phyloP scores from a whole-genome alignment of 768 basidiomycete species.

The Tricholoma sp. region DNA sequence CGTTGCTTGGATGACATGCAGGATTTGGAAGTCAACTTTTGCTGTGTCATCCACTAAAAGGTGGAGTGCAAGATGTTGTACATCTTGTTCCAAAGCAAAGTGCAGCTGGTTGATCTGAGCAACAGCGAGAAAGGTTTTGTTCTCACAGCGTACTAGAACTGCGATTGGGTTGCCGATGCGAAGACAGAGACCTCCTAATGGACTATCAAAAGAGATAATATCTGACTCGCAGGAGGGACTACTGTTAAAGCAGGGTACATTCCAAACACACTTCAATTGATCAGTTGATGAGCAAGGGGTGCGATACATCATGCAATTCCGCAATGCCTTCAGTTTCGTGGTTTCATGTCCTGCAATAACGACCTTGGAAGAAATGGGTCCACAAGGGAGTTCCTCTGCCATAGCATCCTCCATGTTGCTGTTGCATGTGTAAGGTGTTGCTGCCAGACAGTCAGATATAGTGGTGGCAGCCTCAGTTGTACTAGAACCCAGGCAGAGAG shows the following conservation, averaged over 20 bases:
- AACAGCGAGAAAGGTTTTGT: too few species aligned
- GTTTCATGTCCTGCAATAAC: neutral
- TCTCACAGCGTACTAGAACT: neutral
- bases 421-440: too few species aligned
- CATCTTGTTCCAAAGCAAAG: neutral
- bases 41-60: neutral
- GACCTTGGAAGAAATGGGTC: too few species aligned
- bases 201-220: neutral
- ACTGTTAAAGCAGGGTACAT: neutral
- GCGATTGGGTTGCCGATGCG: neutral
- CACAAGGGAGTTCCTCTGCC: too few species aligned
- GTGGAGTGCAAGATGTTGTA: neutral
- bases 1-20: neutral
- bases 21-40: neutral
- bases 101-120: too few species aligned
- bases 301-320: neutral
- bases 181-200: neutral
- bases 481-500: too few species aligned
- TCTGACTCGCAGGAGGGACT: constrained; percentile 3
- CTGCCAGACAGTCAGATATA: too few species aligned
- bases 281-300: neutral
- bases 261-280: neutral
- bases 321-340: neutral
- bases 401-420: too few species aligned
- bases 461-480: too few species aligned